phyloP scores from a whole-genome alignment of 768 basidiomycete genomes.

The Russula compacta region DNA sequence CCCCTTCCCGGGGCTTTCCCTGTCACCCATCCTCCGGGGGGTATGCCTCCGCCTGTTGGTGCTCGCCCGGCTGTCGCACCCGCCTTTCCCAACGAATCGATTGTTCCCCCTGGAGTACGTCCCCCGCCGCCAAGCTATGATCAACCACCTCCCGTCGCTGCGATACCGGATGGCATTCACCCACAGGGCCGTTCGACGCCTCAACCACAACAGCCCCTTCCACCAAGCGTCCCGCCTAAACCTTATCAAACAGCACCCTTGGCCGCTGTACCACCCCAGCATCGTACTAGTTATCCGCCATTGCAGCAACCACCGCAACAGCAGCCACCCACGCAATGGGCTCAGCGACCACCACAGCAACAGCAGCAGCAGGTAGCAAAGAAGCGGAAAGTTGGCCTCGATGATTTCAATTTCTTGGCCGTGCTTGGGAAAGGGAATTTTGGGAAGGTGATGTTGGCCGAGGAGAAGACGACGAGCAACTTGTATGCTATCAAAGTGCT shows the following conservation, averaged over 20 bases:
- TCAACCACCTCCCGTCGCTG: slow-evolving; percentile 3
- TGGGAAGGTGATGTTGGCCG: slow-evolving; percentile 99
- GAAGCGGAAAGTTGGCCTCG: slow-evolving; percentile 86
- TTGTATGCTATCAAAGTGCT: slow-evolving; percentile 99
- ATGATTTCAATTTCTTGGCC: slow-evolving; percentile 98
- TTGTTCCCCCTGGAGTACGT: slow-evolving; percentile 23
- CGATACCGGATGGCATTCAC: slow-evolving; percentile 3
- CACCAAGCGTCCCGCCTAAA: slow-evolving; percentile 15
- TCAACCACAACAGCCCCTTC: slow-evolving; percentile 15
- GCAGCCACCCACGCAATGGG: slow-evolving; percentile 27
- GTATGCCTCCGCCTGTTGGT: slow-evolving; percentile 28
- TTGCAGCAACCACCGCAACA: slow-evolving; percentile 16
- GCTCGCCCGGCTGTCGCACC: slow-evolving; percentile 31
- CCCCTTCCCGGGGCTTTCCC: slow-evolving; percentile 20
- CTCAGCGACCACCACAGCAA: slow-evolving; percentile 26
- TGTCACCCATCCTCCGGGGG: slow-evolving; percentile 22
- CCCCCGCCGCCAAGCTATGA: slow-evolving; percentile 15
- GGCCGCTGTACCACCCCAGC: neutral
- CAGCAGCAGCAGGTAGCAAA: slow-evolving; percentile 28
- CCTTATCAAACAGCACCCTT: neutral
- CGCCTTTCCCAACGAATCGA: slow-evolving; percentile 29
- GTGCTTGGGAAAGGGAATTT: slow-evolving; percentile 99
- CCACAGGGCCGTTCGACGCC: slow-evolving; percentile 9
- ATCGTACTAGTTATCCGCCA: slow-evolving; percentile 7
- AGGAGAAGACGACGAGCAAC: slow-evolving; percentile 86